phyloP scores from a whole-genome alignment of 2,329 filamentous ascomycete species.

The Diaporthe destruens region DNA sequence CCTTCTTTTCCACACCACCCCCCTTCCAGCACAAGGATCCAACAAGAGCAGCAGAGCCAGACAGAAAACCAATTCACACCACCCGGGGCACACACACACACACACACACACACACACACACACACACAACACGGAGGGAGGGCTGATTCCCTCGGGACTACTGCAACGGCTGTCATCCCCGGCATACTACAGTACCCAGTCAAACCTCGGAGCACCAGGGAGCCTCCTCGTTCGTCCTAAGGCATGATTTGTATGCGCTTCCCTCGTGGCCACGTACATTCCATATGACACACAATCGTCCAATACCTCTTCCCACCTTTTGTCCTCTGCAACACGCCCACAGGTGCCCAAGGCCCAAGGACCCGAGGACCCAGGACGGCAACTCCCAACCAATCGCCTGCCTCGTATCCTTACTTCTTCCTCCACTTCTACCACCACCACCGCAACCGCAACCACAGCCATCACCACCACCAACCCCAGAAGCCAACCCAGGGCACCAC shows the following conservation, averaged over 20 bases:
- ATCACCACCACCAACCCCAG: slow-evolving; percentile 8
- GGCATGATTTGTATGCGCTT: slow-evolving; percentile 28
- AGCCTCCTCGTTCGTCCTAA: slow-evolving; percentile 23
- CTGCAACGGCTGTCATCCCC: slow-evolving; percentile 39
- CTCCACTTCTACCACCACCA: slow-evolving; percentile 28
- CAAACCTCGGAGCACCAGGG: slow-evolving; percentile 25
- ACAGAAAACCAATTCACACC: slow-evolving; percentile 23
- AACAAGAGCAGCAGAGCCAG: slow-evolving; percentile 13
- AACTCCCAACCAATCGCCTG: slow-evolving; percentile 28
- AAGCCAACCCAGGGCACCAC: slow-evolving; percentile 15
- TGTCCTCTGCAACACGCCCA: slow-evolving; percentile 7
- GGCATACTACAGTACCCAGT: slow-evolving; percentile 26
- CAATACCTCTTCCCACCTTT: slow-evolving; percentile 37
- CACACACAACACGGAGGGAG: neutral
- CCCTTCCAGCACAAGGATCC: slow-evolving; percentile 6
- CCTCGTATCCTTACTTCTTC: slow-evolving; percentile 4
- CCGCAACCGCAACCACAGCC: neutral
- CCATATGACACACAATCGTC: slow-evolving; percentile 27
- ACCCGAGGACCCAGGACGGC: neutral
- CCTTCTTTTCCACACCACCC: neutral
- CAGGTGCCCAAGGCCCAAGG: neutral
- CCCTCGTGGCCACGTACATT: slow-evolving; percentile 21
- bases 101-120: slow-evolving; percentile 2
- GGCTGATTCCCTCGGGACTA: slow-evolving; percentile 33
- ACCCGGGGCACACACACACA: slow-evolving; percentile 17